Base-by-base conservation (phyloP, 2,329 filamentous ascomycete genomes). In the Phialophora verrucosa region DNA sequence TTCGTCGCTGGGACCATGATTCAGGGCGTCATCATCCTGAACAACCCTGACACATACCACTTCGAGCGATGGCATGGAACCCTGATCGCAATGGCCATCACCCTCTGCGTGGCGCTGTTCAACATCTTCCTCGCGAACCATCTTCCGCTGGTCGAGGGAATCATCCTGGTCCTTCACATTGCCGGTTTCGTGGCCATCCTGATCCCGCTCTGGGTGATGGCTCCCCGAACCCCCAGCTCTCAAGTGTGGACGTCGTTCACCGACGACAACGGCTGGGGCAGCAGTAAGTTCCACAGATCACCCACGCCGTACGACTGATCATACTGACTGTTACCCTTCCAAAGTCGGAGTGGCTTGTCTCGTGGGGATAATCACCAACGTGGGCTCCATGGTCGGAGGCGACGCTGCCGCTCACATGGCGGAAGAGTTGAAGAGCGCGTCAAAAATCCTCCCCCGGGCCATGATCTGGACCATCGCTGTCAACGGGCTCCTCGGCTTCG, bases 161-260 rank as follows among this genome's bases (percentile, higher is more conserved):
- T 75, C 10, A 70, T 78, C n/a, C 68, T 78, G 5, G 67, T 74
- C 31, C 59, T 78, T 14, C 76, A 78, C 62, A 66, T 77, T n/a
- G 67, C 72, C 23, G 76, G 74, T 2, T 76, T 78, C 59, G 69
- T 78, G 56, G 73, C 70, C 0, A 72, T 78, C 56, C 51, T 78
- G 35, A 73, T 77, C 23, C 73, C 75, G 4, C 71, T 75, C 31
- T 77, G 72, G 74, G 74, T 72, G 35, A 62, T 72, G 59, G 72
- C 66, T 31, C 77, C 70, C 20, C 73, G 67, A 7, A 77, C 78
- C 44, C 76, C 77, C 23, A 75, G 80, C 0, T 71, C 77, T 17
- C 76, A 78, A 4, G 80, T 84, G 0, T 84, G 85, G 63, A 79
- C 79, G 2, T 74, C 77, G 1, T 85, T 85, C 67, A 74, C 77